phyloP scores from a whole-genome alignment of 75 land plant genomes.

The Sequoiadendron giganteum region DNA sequence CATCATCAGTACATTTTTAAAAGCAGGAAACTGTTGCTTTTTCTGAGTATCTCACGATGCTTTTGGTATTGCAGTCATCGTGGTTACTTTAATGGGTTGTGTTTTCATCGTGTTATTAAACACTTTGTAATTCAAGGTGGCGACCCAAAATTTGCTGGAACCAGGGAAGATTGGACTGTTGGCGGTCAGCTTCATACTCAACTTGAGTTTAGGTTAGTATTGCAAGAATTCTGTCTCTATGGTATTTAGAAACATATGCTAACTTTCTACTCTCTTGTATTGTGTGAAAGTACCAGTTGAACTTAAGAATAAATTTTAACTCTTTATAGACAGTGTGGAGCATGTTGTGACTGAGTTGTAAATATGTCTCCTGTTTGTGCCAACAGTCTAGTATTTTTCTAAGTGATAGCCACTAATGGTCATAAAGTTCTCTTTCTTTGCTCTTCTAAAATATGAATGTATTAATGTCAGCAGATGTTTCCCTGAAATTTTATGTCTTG shows the following conservation, averaged over 20 bases:
- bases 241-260: neutral
- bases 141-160: conserved; percentile 55
- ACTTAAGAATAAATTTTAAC: neutral
- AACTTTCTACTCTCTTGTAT: neutral
- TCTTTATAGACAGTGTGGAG: neutral
- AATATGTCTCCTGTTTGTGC: neutral
- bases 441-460: neutral
- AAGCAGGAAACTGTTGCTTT: neutral
- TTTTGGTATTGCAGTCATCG: conserved; percentile 53
- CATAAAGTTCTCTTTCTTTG: neutral
- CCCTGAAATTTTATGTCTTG: neutral
- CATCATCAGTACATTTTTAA: neutral
- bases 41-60: neutral
- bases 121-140: conserved; percentile 93
- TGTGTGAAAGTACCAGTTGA: neutral
- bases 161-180: conserved; percentile 79
- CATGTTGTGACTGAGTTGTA: neutral
- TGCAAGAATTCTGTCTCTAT: neutral
- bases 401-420: neutral
- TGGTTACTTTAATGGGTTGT: conserved; percentile 86
- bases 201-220: conserved; percentile 52
- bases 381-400: neutral
- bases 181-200: conserved; percentile 55
- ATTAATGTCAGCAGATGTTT: neutral
- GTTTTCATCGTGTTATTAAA: conserved; percentile 85